Evolutionary conservation across 495 filamentous ascomycete genomes (phyloP), one percentile per base, ranked within the genome.

Genomic region (Tuber calosporum): DNA sequence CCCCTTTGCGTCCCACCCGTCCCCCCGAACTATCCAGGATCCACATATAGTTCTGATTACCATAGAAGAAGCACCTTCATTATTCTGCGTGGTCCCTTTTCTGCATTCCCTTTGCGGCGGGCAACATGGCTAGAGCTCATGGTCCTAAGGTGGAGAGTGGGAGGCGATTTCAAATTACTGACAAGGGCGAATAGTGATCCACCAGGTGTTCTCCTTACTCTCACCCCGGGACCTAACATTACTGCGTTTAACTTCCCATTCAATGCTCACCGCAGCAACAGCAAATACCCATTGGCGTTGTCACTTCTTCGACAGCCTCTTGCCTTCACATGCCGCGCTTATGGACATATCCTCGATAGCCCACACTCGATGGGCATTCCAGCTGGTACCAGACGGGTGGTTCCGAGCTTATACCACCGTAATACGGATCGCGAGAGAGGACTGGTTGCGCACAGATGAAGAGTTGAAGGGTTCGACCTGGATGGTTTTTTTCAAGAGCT

Each of bases 401-500:
- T 81, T 81, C 75, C 75, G 74, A 13, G 79, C 79, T 3, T 81
- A 81, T 43, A 71, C 62, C 4, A 70, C 48, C 3, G 20, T 81
- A n/a, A 22, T 76, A 4, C 70, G 72, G 58, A 72, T 62, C 2
- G 71, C 75, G 41, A 43, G 39, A 2, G 67, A 69, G 20, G 72
- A 26, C 20, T 81, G 79, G 79, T 20, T 81, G 26, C 8, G 9
- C 38, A 58, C 62, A 6, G 73, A 81, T 9, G 66, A 81, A 9
- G 72, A 80, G 36, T 66, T 81, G 26, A 72, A 72, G n/a, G 75
- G 67, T 7, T 69, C 30, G 1, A 70, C 53, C 2, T 81, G 79
- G 79, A 69, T 74, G 68, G 79, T 81, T 13, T 79, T 77, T 20
- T 81, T 81, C 39, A 81, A 81, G 72, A 71, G 53, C 20, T 80